Evolutionary conservation across 768 basidiomycete species (phyloP), one percentile per base, ranked within the genome.

Genomic region (Amylocystis lapponica): DNA sequence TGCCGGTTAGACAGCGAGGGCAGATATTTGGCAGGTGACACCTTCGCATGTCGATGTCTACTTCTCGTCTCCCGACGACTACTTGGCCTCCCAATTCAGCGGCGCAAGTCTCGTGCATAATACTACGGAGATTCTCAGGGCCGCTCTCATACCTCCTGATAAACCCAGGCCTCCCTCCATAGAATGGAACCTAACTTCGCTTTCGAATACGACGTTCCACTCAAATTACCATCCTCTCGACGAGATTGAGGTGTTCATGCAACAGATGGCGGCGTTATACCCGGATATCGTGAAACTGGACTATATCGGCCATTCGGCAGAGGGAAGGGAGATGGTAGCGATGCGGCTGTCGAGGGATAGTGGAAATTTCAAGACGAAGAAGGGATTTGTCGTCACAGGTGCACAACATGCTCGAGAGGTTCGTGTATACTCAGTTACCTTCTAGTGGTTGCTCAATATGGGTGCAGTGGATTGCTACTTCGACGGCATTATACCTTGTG

Each of bases 321-420:
- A 81, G 57, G 81, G 77, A 2, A 62, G 81, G 43, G 79, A 78
- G 51, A 76, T 85, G 66, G 45, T 66, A 26, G 78, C 69, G 6
- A 51, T 83, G 38, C 70, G 66, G 26, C 70, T 88, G 16, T 70
- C 74, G 3, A 60, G 58, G 26, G 46, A 46, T 23, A 37, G 8
- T 13, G 36, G 21, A 17, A 46, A 46, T 44, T 31, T 45, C 39
- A 49, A 45, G 42, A 41, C 43, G 39, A 58, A 40, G 45, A 39
- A 46, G 2, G 81, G 79, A 10, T 75, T 90, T 49, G 76, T 89
- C 10, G 68, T 91, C 27, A 65, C 78, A 3, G 83, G 83, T 13
- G 81, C 83, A 0, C 83, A 84, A 54, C 86, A 90, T 58, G 83
- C 82, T 14, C 67, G 86, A 34, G 86, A 86, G 71, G 83, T 81